Evolutionary conservation across 441 rosid species (phyloP), one percentile per base, ranked within the genome.

Genomic region (Rhodomyrtus psidioides): DNA sequence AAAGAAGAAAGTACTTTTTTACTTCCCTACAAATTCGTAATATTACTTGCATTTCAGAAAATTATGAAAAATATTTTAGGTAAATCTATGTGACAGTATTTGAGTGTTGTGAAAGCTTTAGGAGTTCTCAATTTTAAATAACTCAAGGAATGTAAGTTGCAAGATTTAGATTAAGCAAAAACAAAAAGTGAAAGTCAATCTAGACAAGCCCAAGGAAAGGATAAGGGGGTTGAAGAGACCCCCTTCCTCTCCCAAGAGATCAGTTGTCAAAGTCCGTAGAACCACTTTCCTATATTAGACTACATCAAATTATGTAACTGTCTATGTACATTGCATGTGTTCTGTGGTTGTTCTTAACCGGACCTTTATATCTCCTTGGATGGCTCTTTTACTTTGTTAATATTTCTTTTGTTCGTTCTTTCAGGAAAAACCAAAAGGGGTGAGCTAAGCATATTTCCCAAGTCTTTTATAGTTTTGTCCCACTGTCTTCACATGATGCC

Each of bases 401-500:
- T 51, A 16, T 70, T 39, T 86, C 82, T 13, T 58, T 76, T 44
- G 83, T 28, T 56, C 0, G 6, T 83, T 28, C 4, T 86, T 83
- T 65, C 88, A 96, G 99, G 98, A 83, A 96, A 95, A 93, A 94
- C 94, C 62, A 96, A 94, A 88, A 94, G 94, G 62, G 99, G 98
- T 21, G 99, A 96, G 88, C 89, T 95, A 82, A 96, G 97, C 89
- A 92, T 96, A 76, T 94, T 95, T 84, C 98, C 99, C 7, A 89
- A 49, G 86, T 87, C 91, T 57, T 92, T 96, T 84, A 55, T 54
- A 1, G 94, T 92, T 30, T 86, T 96, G 83, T 95, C 99, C 53
- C 94, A 96, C 89, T 95, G 98, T 90, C 94, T 95, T 82, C 97
- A 96, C 86, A 95, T 95, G 98, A 89, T 96, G 95, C 98, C 99